These are phyloP conservation scores for Metschnikowia corniflorae DNA, from an alignment of 805 yeast genomes.

Conservation along the genomic window DNA sequence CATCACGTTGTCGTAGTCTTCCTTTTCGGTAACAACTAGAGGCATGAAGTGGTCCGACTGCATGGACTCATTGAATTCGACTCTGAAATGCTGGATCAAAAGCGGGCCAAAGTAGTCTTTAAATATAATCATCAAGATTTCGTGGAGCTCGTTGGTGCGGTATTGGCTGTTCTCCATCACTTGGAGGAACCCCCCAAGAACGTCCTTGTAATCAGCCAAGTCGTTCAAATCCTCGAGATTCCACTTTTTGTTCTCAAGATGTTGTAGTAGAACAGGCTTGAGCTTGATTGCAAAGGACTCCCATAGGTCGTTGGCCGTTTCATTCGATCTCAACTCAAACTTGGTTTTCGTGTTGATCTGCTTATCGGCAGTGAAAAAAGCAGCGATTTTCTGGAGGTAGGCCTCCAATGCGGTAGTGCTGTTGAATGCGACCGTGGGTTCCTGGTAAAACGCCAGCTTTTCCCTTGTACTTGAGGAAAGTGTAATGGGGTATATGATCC, in stretches of 20 bases:
- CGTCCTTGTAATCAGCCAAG: constrained; percentile 53
- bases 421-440: constrained; percentile 27
- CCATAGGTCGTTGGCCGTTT: constrained; percentile 72
- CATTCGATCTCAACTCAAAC: constrained; percentile 57
- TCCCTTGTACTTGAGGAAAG: constrained; percentile 26
- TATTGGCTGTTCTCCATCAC: constrained; percentile 72
- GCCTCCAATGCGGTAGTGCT: constrained; percentile 42
- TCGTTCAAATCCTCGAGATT: constrained; percentile 35
- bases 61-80: constrained; percentile 59
- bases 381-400: constrained; percentile 60
- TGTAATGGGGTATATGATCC: constrained; percentile 63
- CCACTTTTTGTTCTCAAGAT: constrained; percentile 37
- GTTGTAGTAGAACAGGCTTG: constrained; percentile 53
- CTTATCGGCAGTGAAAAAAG: constrained; percentile 75
- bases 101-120: constrained; percentile 55
- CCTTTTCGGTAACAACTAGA: constrained; percentile 57
- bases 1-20: constrained; percentile 60
- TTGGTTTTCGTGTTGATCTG: constrained; percentile 61
- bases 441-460: constrained; percentile 28
- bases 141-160: constrained; percentile 56
- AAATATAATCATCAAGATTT: constrained; percentile 56
- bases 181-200: constrained; percentile 68
- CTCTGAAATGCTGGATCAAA: constrained; percentile 51
- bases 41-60: constrained; percentile 89
- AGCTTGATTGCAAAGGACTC: constrained; percentile 59